Evolutionary conservation across 495 filamentous ascomycete species (phyloP).

Genomic region (Penicillium flavigenum): DNA sequence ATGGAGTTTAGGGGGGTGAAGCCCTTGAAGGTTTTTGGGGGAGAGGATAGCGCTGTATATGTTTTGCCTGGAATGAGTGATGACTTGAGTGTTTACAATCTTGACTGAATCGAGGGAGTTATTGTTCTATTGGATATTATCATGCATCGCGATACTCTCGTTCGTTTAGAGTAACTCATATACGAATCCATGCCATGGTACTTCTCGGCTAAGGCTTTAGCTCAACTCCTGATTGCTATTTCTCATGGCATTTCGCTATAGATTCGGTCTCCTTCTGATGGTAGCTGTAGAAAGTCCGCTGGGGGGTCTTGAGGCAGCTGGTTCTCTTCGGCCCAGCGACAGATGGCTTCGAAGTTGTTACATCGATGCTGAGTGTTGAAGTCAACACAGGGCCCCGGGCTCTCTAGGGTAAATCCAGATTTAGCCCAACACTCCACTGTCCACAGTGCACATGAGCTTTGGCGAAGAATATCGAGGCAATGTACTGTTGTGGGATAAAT

Average conservation of each 20-base stretch:
- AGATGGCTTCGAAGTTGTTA: constrained; percentile 54
- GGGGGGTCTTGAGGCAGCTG: constrained; percentile 44
- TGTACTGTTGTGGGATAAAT: constrained; percentile 35
- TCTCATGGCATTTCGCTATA: constrained; percentile 40
- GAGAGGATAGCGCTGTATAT: constrained; percentile 28
- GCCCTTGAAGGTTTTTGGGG: constrained; percentile 31
- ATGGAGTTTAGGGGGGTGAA: constrained; percentile 29
- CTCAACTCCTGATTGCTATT: background rate
- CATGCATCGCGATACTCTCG: background rate
- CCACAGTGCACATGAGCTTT: constrained; percentile 57
- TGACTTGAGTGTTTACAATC: constrained; percentile 31
- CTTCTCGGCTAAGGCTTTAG: background rate
- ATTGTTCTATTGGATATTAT: background rate
- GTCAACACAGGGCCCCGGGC: constrained; percentile 50
- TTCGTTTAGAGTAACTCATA: background rate
- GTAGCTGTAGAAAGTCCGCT: constrained; percentile 44
- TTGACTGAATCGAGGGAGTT: background rate
- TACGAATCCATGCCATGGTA: background rate
- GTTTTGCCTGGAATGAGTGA: constrained; percentile 24
- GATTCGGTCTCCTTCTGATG: constrained; percentile 36
- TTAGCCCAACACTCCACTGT: constrained; percentile 53
- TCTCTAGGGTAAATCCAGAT: constrained; percentile 47
- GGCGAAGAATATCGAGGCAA: constrained; percentile 55
- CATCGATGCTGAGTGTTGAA: constrained; percentile 57
- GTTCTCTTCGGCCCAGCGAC: constrained; percentile 49